phyloP scores from a whole-genome alignment of 352 stramenopile species.

The Aphanomyces cochlioides region DNA sequence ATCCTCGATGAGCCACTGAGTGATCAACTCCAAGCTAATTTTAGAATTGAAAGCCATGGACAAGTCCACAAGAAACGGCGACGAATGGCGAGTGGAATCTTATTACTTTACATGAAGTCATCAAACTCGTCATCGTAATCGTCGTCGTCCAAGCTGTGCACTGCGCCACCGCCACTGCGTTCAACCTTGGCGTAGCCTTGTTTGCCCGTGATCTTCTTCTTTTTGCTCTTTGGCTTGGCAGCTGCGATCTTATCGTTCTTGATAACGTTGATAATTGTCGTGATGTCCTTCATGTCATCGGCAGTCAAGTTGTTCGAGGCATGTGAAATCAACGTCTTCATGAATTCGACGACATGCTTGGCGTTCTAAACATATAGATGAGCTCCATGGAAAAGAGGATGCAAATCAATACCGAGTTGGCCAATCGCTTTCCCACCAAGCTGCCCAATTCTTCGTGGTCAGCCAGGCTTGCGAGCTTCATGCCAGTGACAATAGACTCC shows the following conservation, averaged over 20 bases:
- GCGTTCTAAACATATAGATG: conserved; percentile 42
- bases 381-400: neutral
- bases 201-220: conserved; percentile 77
- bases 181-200: conserved; percentile 82
- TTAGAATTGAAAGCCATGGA: no score
- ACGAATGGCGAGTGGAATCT: no score
- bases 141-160: conserved; percentile 46
- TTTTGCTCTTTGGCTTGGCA: conserved; percentile 80
- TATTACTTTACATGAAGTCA: conserved; percentile 71
- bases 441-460: conserved; percentile 73
- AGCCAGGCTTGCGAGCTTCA: conserved; percentile 66
- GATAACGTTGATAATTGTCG: conserved; percentile 78
- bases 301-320: conserved; percentile 70
- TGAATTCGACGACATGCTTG: conserved; percentile 72
- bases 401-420: conserved; percentile 28
- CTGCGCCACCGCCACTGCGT: conserved; percentile 40
- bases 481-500: conserved; percentile 46
- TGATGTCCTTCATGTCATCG: conserved; percentile 85
- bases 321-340: conserved; percentile 75
- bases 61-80: no score
- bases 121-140: conserved; percentile 71
- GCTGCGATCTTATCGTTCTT: conserved; percentile 85
- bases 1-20: no score
- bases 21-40: no score
- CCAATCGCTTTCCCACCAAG: conserved; percentile 52